Evolutionary conservation across 2,329 filamentous ascomycete genomes (phyloP).

Genomic region (Purpureocillium lavendulum): DNA sequence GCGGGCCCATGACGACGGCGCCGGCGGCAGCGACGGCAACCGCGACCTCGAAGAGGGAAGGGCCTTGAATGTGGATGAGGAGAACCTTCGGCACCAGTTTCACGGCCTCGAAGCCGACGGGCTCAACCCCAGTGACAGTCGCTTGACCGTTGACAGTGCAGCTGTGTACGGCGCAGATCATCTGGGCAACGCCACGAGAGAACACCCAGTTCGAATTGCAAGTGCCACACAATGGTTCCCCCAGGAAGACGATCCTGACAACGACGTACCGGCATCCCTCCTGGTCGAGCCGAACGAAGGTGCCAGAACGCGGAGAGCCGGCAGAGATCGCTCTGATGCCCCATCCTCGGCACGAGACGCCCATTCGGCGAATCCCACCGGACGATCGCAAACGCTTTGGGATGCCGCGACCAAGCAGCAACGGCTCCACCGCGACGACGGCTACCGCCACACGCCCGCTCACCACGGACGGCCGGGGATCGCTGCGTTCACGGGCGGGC

Average conservation of each 20-base stretch:
- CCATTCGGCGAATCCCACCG: neutral
- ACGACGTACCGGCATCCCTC: constrained; percentile 57
- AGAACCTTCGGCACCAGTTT: constrained; percentile 44
- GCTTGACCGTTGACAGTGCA: constrained; percentile 30
- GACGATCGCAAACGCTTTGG: constrained; percentile 41
- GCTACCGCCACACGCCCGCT: constrained; percentile 7
- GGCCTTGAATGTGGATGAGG: constrained; percentile 39
- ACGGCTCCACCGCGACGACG: constrained; percentile 34
- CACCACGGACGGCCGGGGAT: constrained; percentile 20
- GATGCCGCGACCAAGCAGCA: constrained; percentile 45
- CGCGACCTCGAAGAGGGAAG: constrained; percentile 31
- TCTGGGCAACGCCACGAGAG: constrained; percentile 2
- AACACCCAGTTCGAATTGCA: constrained; percentile 3
- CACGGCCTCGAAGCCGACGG: constrained; percentile 40
- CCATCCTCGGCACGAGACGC: neutral
- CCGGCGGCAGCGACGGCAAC: constrained; percentile 7
- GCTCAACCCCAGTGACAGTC: constrained; percentile 37
- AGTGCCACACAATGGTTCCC: constrained; percentile 15
- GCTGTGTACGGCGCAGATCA: constrained; percentile 11
- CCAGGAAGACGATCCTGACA: constrained; percentile 43
- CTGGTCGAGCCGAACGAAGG: constrained; percentile 44
- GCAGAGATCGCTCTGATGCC: neutral
- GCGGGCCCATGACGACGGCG: constrained; percentile 26
- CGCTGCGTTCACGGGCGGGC: constrained; percentile 22
- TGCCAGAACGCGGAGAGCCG: neutral